Percentiles rank a stretch among this genome's conserved stretches.
Conservation (phyloP, 2,329 filamentous ascomycete genomes). For the Trichocomaceae sp. region DNA sequence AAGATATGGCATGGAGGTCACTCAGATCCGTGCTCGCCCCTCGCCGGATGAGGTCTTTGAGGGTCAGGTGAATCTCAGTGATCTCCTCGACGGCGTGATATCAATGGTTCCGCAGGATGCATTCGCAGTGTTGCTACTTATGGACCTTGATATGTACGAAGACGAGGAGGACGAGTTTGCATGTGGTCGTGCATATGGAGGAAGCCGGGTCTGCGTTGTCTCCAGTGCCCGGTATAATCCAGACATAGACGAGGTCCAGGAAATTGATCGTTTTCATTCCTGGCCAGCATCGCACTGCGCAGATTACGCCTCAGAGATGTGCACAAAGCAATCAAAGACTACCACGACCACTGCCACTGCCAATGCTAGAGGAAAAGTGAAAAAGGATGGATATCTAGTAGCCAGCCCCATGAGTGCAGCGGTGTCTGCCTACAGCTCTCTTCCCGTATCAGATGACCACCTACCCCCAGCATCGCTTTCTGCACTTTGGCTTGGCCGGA, state of each 20-base stretch:
- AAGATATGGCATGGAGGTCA: conserved; percentile 31
- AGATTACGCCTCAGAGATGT: no score
- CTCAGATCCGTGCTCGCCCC: conserved; percentile 43
- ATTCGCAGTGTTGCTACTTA: conserved; percentile 52
- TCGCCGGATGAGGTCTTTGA: conserved; percentile 43
- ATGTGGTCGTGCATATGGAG: conserved; percentile 61
- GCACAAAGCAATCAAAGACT: no score
- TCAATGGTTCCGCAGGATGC: conserved; percentile 46
- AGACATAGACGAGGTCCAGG: conserved; percentile 25
- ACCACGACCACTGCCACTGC: no score
- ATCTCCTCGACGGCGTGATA: no score
- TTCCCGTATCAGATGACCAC: no score
- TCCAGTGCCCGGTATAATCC: conserved; percentile 58
- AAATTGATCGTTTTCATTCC: neutral
- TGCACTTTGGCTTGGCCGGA: conserved; percentile 51
- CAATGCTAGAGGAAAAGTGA: no score
- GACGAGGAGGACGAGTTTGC: conserved; percentile 60
- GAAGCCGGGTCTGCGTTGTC: conserved; percentile 56
- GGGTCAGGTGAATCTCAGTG: no score
- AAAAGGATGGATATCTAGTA: no score
- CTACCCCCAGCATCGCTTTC: neutral
- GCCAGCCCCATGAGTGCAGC: no score
- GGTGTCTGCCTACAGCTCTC: no score
- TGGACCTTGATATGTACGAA: conserved; percentile 60
- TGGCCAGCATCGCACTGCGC: no score